phyloP scores from a whole-genome alignment of 2,329 filamentous ascomycete genomes.

The Cercospora sp. region DNA sequence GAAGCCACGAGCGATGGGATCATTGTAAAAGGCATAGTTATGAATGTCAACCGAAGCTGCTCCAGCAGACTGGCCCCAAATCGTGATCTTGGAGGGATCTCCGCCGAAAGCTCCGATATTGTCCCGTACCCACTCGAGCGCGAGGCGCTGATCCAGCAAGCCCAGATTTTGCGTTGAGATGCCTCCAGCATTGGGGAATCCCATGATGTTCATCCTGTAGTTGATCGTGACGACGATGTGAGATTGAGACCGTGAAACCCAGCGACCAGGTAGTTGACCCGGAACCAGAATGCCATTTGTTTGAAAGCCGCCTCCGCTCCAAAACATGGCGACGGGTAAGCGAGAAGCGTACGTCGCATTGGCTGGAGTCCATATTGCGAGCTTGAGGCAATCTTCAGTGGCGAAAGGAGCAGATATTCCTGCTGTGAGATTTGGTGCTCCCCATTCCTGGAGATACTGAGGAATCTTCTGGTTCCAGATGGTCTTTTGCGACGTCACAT shows the following conservation, averaged over 20 bases:
- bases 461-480: slow-evolving; percentile 34
- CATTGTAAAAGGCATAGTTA: slow-evolving; percentile 37
- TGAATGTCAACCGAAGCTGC: slow-evolving; percentile 33
- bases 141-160: slow-evolving; percentile 44
- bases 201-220: slow-evolving; percentile 45
- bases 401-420: slow-evolving; percentile 18
- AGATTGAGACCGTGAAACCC: slow-evolving; percentile 43
- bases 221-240: slow-evolving; percentile 47
- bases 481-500: slow-evolving; percentile 35
- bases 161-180: slow-evolving; percentile 42
- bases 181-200: slow-evolving; percentile 38
- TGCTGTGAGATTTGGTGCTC: slow-evolving; percentile 13
- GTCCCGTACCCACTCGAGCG: slow-evolving; percentile 43
- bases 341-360: slow-evolving; percentile 25
- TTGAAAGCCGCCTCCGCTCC: slow-evolving; percentile 50
- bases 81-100: slow-evolving; percentile 41
- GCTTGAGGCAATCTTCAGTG: slow-evolving; percentile 47
- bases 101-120: slow-evolving; percentile 48
- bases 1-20: slow-evolving; percentile 42
- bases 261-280: slow-evolving; percentile 46
- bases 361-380: slow-evolving; percentile 50
- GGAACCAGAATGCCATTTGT: slow-evolving; percentile 49
- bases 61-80: slow-evolving; percentile 43
- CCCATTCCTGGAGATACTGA: slow-evolving; percentile 14
- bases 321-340: slow-evolving; percentile 51